Evolutionary conservation across 352 stramenopile genomes (phyloP), one percentile per base, ranked within the genome.

Genomic region (Pythium aquatile): DNA sequence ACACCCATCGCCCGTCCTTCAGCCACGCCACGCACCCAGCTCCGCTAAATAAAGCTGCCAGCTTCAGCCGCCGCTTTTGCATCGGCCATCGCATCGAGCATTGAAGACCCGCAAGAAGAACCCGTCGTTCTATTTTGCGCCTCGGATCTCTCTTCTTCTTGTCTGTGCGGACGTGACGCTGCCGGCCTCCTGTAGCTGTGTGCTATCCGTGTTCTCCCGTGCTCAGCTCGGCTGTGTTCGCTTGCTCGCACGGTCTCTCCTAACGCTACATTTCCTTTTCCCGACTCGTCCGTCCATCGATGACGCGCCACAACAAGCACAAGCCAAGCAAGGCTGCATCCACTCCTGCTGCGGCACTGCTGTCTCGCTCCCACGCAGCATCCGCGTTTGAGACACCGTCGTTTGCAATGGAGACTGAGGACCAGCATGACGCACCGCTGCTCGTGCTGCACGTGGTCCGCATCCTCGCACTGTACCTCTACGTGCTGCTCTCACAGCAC

Each of bases 381-480:
- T 32, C 32, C 4, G 47, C 48, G 48, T 37, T 32, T 17, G 32
- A 58, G 37, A 29, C n/a, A 24, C 8, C n/a, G n/a, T n/a, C n/a
- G n/a, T n/a, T n/a, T n/a, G n/a, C 48, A 16, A 52, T 29, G 7
- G 8, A 49, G 8, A 44, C 10, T 9, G 55, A 57, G 14, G 72
- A 79, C 39, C 70, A 66, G n/a, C 20, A 54, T 8, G 54, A 72
- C 46, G 54, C 62, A 47, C 55, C 62, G 59, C 55, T 67, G 49
- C 52, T 88, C 42, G 58, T 88, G 61, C 71, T 90, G 32, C 79
- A 90, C 54, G 68, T 90, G 39, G 75, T 90, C 56, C 79, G 79
- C 65, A 80, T 82, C 26, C 69, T 90, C 58, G 72, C 79, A 14
- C 61, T 90, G 42, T 87, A 86, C 54, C 62, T 90, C 58, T 87